A percentile compares a stretch with the other conserved stretches of the same genome.
Conservation (phyloP, 345 rosid species). For the Microcos paniculata region DNA sequence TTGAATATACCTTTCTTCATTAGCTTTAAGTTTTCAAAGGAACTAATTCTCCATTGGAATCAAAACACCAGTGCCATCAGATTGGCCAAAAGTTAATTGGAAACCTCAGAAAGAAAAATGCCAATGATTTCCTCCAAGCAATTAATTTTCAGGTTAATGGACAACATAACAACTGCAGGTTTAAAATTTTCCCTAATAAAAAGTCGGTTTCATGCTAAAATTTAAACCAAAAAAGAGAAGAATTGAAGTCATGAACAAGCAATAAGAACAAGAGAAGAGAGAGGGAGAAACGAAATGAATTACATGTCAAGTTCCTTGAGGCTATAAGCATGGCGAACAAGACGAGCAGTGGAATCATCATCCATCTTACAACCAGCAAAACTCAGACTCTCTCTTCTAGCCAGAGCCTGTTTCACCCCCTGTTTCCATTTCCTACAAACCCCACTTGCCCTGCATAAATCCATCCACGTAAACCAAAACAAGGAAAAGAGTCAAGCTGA, state of each 20-base stretch:
- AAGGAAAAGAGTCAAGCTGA: neutral
- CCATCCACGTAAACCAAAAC: neutral
- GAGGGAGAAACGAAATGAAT: neutral
- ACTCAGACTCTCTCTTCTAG: constrained; percentile 60
- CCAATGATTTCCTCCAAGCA: neutral
- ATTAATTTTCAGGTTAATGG: neutral
- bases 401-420: constrained; percentile 82
- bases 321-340: constrained; percentile 64
- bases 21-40: neutral
- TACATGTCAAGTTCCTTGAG: constrained; percentile 94
- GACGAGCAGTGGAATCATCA: constrained; percentile 72
- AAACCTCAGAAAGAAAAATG: neutral
- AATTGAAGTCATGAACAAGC: neutral
- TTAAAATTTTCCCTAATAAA: neutral
- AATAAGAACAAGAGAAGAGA: neutral
- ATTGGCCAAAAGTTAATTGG: neutral
- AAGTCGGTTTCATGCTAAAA: neutral
- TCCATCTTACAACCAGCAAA: constrained; percentile 88
- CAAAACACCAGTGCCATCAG: neutral
- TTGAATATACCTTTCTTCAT: neutral
- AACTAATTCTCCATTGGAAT: neutral
- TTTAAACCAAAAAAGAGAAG: neutral
- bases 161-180: neutral
- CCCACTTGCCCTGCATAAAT: constrained; percentile 57
- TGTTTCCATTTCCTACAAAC: constrained; percentile 87